These are phyloP conservation scores for Penicillium rolfsii DNA, from an alignment of 2,329 filamentous ascomycete genomes.

Conservation along the genomic window DNA sequence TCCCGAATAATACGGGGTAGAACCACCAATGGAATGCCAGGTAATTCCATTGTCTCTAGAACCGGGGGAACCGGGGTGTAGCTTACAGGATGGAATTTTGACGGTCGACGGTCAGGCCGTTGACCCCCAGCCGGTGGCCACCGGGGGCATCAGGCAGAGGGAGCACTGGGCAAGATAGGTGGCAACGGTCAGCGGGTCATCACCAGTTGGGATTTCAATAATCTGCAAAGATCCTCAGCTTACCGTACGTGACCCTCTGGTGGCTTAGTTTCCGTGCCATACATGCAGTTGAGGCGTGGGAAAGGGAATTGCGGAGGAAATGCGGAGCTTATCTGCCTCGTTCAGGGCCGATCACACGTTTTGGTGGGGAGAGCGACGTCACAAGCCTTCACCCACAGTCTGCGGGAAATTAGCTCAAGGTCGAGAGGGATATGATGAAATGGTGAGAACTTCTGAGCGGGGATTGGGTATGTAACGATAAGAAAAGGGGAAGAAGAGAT, in stretches of 20 bases:
- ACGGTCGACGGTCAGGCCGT: conserved; percentile 86
- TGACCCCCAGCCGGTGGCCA: conserved; percentile 91
- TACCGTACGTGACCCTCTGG: conserved; percentile 70
- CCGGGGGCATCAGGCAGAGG: conserved; percentile 74
- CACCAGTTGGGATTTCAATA: conserved; percentile 7
- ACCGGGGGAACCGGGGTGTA: not conserved
- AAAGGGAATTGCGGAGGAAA: conserved; percentile 34
- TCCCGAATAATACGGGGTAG: not conserved
- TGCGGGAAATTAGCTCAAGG: not conserved
- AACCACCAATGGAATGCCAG: not conserved
- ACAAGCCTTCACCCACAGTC: conserved; percentile 13
- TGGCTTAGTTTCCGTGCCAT: conserved; percentile 72
- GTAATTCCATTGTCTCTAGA: not conserved
- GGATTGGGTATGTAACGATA: not conserved
- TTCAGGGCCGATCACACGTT: conserved; percentile 31
- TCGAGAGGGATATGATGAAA: not conserved
- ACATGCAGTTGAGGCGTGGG: conserved; percentile 33
- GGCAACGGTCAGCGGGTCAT: conserved; percentile 11
- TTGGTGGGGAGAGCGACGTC: conserved; percentile 30
- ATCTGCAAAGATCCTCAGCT: conserved; percentile 26
- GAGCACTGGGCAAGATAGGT: conserved; percentile 57
- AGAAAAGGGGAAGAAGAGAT: conserved; percentile 5
- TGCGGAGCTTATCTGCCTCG: conserved; percentile 37
- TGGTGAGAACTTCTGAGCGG: not conserved
- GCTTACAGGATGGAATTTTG: conserved; percentile 83